Base-by-base conservation (phyloP, 805 yeast species). In the Sungouiella thailandica region DNA sequence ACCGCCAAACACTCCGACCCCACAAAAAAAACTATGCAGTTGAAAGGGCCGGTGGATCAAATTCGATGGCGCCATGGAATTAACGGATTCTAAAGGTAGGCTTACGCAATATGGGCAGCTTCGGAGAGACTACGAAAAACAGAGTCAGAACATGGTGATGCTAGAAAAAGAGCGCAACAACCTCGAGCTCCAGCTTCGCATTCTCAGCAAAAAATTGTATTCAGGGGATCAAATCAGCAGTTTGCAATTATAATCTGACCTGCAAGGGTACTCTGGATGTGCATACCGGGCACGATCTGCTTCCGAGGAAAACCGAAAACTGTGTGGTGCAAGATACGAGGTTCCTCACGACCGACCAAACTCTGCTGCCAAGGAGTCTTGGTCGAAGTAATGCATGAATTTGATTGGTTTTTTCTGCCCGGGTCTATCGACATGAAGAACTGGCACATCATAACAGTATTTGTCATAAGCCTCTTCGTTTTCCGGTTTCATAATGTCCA, bases 371-470 rank as follows among this genome's bases (percentile, higher is more conserved):
- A 82, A 52, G 37, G 78, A 78, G 4, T 70, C 72, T 28, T 70
- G 68, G 35, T 77, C 61, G 36, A 83, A 69, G 35, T 76, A 68
- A 56, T 83, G 90, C 82, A 83, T 81, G 50, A 78, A 76, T 47
- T 76, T 78, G 4, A 71, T 68, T 2, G 79, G 70, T 29, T 70
- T 64, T 22, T 49, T 59, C 32, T 69, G 71, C 5, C 52, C 55
- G 1, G 51, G 60, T 37, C 78, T 62, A 45, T 78, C 80, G 7
- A 83, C 65, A 52, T 83, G 89, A 26, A 83, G 50, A 0, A 83
- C 94, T 0, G 94, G 94, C 5, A 83, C 81, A 50, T 83, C 94
- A 52, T 77, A 82, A 46, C 88, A 76, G 45, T 83, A 83, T 40
- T 69, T 65, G 32, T 81, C 84, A 68, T 78, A 81, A 80, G 86